Percentiles rank a stretch among this genome's conserved stretches.
Conservation (phyloP, 495 filamentous ascomycete genomes). For the Aspergillus nidulans region DNA sequence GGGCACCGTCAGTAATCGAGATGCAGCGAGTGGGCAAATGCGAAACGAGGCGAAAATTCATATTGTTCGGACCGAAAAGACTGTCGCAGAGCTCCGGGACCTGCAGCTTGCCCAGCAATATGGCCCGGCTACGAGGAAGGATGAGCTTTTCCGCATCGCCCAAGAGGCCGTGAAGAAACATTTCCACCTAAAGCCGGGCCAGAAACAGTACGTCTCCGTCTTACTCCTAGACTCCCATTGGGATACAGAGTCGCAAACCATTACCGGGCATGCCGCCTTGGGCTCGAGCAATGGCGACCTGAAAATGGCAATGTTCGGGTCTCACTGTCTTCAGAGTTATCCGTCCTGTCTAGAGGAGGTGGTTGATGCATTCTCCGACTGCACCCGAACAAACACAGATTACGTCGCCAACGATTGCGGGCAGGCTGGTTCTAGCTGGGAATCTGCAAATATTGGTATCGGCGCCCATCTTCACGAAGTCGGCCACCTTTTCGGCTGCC, state of each 20-base stretch:
- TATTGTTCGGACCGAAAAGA: slow-evolving; percentile 75
- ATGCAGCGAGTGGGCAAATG: slow-evolving; percentile 63
- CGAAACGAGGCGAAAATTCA: slow-evolving; percentile 88
- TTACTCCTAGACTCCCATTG: slow-evolving; percentile 82
- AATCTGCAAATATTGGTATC: slow-evolving; percentile 85
- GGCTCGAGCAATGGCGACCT: slow-evolving; percentile 65
- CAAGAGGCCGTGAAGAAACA: slow-evolving; percentile 68
- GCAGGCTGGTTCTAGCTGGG: slow-evolving; percentile 84
- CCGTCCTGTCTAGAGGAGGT: slow-evolving; percentile 81
- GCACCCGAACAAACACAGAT: slow-evolving; percentile 77
- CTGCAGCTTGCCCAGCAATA: slow-evolving; percentile 79
- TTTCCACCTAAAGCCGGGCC: slow-evolving; percentile 67
- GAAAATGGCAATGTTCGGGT: slow-evolving; percentile 83
- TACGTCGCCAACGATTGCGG: slow-evolving; percentile 79
- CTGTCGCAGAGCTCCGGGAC: slow-evolving; percentile 75
- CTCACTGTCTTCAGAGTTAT: slow-evolving; percentile 83
- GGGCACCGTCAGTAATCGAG: slow-evolving; percentile 67
- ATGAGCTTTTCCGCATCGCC: slow-evolving; percentile 70
- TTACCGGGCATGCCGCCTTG: slow-evolving; percentile 78
- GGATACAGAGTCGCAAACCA: slow-evolving; percentile 64
- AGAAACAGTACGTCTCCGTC: slow-evolving; percentile 81
- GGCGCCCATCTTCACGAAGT: slow-evolving; percentile 87
- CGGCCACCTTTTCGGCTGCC: slow-evolving; percentile 82
- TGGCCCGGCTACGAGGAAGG: slow-evolving; percentile 57
- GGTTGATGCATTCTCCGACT: slow-evolving; percentile 79